Evolutionary conservation across 768 basidiomycete genomes (phyloP), one percentile per base, ranked within the genome.

Genomic region (Boletus edulis): DNA sequence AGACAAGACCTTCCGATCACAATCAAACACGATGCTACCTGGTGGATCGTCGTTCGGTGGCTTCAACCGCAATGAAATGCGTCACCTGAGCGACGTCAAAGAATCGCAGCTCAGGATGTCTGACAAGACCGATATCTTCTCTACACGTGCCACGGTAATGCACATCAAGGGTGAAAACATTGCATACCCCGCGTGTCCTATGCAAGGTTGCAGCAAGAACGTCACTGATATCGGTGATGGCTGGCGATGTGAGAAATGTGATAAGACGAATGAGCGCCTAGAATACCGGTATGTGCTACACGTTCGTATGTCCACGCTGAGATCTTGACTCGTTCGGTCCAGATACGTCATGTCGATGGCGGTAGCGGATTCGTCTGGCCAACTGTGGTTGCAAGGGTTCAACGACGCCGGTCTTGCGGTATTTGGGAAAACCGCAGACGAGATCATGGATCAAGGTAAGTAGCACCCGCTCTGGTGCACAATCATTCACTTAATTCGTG

Each of bases 181-280:
- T 44, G 80, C 82, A 15, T 99, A 99, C 68, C 89, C 95, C 22
- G 95, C 91, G 17, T 99, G 97, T 67, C 86, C 85, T 31, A 82
- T 80, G 18, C 76, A 82, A 38, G 79, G 77, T 10, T 98, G 96
- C 72, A 90, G 81, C 73, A 98, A 98, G 77, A 99, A 98, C 72
- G 89, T 98, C 6, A 71, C 81, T 1, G 80, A 90, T 52, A 71
- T 77, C 18, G 78, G 77, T n/a, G 79, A 76, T 41, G 78, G 76
- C n/a, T 98, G 93, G 93, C 75, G 82, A 43, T 98, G 97, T 69
- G 97, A 98, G 68, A 98, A 94, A 72, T 98, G 96, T 68, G 83
- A 89, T 49, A 82, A 79, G 68, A 80, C 71, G 24, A 89, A 81
- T 63, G 76, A 79, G 2, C 75, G 78, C 32, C 94, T 96, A 4